Evolutionary conservation across 805 yeast genomes (phyloP).

Genomic region (Priceomyces melissophilus): DNA sequence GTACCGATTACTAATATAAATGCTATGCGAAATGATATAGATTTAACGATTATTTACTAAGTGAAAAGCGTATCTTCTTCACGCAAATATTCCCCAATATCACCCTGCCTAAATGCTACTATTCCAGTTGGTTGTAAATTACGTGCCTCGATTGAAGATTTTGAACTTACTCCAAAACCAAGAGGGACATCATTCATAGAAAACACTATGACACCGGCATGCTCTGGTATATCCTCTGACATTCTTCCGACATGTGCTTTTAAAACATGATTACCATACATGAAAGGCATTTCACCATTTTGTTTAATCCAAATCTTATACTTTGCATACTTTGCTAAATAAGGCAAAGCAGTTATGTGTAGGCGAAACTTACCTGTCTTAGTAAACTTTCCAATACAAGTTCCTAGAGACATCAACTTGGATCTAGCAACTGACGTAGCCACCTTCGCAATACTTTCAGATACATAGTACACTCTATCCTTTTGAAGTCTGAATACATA

Average conservation of each 20-base stretch:
- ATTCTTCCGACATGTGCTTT: constrained; percentile 96
- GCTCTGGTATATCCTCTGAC: constrained; percentile 97
- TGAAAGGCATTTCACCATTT: constrained; percentile 97
- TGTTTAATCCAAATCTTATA: constrained; percentile 94
- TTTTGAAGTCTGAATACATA: constrained; percentile 95
- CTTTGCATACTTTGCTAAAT: constrained; percentile 82
- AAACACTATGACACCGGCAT: constrained; percentile 88
- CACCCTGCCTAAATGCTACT: constrained; percentile 95
- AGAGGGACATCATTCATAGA: constrained; percentile 91
- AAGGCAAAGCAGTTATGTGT: constrained; percentile 86
- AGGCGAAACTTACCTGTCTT: constrained; percentile 95
- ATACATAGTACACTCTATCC: constrained; percentile 92
- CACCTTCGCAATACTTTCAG: constrained; percentile 73
- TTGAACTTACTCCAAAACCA: constrained; percentile 94
- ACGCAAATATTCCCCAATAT: constrained; percentile 95
- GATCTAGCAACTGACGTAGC: constrained; percentile 91
- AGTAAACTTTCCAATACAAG: constrained; percentile 94
- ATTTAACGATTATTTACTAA: constrained; percentile 24
- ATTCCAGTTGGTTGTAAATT: constrained; percentile 89
- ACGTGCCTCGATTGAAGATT: constrained; percentile 84
- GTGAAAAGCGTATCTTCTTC: constrained; percentile 96
- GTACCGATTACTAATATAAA: too few relatives aligned
- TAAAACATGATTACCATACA: constrained; percentile 93
- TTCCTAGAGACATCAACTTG: constrained; percentile 88
- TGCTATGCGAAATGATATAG: background rate